Evolutionary conservation across 73 alveolate species (phyloP).

Genomic region (Tetrahymena malaccensis): DNA sequence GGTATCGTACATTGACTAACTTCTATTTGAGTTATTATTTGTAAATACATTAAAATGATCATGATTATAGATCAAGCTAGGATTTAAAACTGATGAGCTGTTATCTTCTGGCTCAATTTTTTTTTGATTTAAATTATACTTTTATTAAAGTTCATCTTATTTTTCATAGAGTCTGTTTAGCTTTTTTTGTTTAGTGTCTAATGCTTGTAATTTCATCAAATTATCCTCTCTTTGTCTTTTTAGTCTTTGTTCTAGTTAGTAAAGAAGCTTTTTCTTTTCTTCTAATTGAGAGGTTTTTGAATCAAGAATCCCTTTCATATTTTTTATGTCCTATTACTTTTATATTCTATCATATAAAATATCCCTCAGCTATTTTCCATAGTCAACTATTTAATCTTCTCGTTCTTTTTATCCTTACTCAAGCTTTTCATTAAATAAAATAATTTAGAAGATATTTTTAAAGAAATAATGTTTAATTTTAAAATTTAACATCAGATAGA

Average conservation of each 20-base stretch:
- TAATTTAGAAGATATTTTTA: no score
- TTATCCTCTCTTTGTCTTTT: background rate
- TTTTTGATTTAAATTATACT: background rate
- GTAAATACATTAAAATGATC: background rate
- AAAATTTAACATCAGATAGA: no score
- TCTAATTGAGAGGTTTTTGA: background rate
- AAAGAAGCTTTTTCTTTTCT: background rate
- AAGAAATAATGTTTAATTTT: no score
- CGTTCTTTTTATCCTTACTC: background rate
- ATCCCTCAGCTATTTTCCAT: background rate
- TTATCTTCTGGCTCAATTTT: background rate
- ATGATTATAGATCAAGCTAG: background rate
- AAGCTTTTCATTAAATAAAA: background rate
- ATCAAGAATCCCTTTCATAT: background rate
- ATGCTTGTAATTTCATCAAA: background rate
- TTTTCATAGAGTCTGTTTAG: background rate
- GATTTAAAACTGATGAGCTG: background rate
- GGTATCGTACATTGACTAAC: background rate
- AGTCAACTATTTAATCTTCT: background rate
- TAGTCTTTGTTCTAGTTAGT: background rate
- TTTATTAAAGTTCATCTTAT: background rate
- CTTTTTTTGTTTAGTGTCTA: background rate
- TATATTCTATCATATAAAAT: background rate
- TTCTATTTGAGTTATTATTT: background rate
- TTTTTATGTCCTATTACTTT: background rate